phyloP scores from a whole-genome alignment of 441 rosid species.

The Populus tomentosa region DNA sequence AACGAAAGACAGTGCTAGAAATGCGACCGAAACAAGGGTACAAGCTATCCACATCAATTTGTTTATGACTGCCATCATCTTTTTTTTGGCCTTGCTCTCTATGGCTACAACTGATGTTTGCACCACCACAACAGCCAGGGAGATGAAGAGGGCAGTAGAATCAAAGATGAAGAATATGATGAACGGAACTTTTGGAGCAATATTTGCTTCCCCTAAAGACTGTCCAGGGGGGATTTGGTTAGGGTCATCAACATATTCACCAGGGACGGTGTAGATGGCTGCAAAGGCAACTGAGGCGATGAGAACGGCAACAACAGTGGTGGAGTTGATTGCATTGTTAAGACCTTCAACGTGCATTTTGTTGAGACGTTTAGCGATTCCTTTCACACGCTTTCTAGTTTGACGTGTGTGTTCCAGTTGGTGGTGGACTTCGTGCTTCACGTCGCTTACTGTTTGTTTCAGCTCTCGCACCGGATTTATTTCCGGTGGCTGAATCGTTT shows the following conservation, averaged over 20 bases:
- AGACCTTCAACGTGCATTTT: conserved; percentile 90
- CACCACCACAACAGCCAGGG: too few relatives aligned
- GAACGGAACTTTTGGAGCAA: conserved; percentile 56
- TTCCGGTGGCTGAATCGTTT: conserved; percentile 37
- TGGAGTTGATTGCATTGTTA: conserved; percentile 89
- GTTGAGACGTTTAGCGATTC: conserved; percentile 72
- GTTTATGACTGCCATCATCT: conserved; percentile 87
- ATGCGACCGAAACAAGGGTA: conserved; percentile 72
- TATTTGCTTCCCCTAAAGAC: conserved; percentile 72
- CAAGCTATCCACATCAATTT: conserved; percentile 96
- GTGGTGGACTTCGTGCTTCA: conserved; percentile 86
- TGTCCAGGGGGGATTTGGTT: conserved; percentile 36
- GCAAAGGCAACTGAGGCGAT: conserved; percentile 94
- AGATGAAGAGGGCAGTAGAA: conserved; percentile 73
- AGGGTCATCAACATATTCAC: conserved; percentile 59
- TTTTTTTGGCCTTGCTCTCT: too few relatives aligned
- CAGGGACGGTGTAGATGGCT: conserved; percentile 90
- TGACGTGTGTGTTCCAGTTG: conserved; percentile 86
- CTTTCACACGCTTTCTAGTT: conserved; percentile 75
- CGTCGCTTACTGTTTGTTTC: conserved; percentile 89
- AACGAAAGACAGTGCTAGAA: conserved; percentile 61
- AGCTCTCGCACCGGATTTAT: conserved; percentile 63
- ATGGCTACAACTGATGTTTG: too few relatives aligned
- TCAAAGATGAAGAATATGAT: conserved; percentile 77
- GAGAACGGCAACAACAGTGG: conserved; percentile 85